A percentile compares a stretch with the other conserved stretches of the same genome.
These are phyloP conservation scores for Lactarius deliciosus DNA, from an alignment of 768 basidiomycete species.

Conservation along the genomic window DNA sequence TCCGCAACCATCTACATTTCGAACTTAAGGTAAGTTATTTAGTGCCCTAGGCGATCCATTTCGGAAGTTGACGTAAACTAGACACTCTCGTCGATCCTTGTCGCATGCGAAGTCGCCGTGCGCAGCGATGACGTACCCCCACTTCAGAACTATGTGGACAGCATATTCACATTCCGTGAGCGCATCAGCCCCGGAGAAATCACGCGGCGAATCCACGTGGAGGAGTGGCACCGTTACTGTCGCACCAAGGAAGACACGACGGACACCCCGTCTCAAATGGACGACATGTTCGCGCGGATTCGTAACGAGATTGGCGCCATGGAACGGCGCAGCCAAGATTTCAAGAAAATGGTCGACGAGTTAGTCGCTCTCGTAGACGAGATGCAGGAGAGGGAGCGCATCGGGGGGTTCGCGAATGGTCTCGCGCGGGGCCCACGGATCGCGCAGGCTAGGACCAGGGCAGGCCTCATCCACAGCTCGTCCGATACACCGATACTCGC, in stretches of 20 bases:
- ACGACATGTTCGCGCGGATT: conserved; percentile 24
- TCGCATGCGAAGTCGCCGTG: conserved; percentile 24
- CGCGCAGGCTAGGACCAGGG: neutral
- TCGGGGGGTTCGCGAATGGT: conserved; percentile 4
- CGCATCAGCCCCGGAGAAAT: conserved; percentile 27
- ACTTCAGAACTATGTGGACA: conserved; percentile 4
- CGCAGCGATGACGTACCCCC: conserved; percentile 25
- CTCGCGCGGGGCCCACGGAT: neutral
- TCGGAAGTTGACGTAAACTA: conserved; percentile 1
- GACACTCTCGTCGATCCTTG: conserved; percentile 27
- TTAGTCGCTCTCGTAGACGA: conserved; percentile 16
- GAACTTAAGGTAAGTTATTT: conserved; percentile 27
- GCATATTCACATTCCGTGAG: conserved; percentile 24
- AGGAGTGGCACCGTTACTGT: conserved; percentile 23
- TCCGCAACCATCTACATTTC: conserved; percentile 23
- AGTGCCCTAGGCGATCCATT: neutral
- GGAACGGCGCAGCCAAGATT: conserved; percentile 22
- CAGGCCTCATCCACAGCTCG: conserved; percentile 10
- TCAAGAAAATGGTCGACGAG: conserved; percentile 25
- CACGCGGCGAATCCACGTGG: conserved; percentile 24
- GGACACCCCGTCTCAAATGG: conserved; percentile 20
- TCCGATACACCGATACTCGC: conserved; percentile 5
- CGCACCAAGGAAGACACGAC: neutral
- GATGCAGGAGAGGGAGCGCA: conserved; percentile 16
- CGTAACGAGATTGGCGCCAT: conserved; percentile 23